phyloP scores from a whole-genome alignment of 306 rosid species.

The Dryas octopetala region DNA sequence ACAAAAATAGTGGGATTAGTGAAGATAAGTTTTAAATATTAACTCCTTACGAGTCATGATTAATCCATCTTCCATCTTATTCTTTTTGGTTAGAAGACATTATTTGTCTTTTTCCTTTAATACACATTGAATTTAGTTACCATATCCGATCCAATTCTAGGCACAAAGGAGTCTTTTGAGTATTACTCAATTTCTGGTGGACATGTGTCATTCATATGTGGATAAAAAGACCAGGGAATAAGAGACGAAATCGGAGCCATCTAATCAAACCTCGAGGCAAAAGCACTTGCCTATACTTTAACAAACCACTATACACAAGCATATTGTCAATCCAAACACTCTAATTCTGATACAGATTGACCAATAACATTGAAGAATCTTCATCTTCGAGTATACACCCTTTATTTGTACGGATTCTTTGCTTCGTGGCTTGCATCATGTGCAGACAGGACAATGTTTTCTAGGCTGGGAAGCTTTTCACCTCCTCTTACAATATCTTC shows the following conservation, averaged over 20 bases:
- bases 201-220: too few species aligned
- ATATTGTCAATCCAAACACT: background rate
- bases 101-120: too few species aligned
- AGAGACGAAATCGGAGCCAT: background rate
- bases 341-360: background rate
- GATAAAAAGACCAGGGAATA: background rate
- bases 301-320: background rate
- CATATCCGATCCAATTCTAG: too few species aligned
- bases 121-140: too few species aligned
- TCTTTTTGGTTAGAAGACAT: too few species aligned
- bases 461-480: background rate
- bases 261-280: background rate
- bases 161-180: too few species aligned
- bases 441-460: background rate
- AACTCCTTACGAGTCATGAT: too few species aligned
- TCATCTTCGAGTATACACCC: background rate
- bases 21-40: too few species aligned
- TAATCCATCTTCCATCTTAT: too few species aligned
- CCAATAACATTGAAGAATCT: background rate
- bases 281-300: background rate
- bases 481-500: slow-evolving; percentile 18
- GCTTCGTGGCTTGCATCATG: background rate
- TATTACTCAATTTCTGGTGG: too few species aligned
- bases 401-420: background rate
- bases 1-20: too few species aligned